Conservation (phyloP, 163 green algal genomes). For the Smithsoniella earleae region DNA sequence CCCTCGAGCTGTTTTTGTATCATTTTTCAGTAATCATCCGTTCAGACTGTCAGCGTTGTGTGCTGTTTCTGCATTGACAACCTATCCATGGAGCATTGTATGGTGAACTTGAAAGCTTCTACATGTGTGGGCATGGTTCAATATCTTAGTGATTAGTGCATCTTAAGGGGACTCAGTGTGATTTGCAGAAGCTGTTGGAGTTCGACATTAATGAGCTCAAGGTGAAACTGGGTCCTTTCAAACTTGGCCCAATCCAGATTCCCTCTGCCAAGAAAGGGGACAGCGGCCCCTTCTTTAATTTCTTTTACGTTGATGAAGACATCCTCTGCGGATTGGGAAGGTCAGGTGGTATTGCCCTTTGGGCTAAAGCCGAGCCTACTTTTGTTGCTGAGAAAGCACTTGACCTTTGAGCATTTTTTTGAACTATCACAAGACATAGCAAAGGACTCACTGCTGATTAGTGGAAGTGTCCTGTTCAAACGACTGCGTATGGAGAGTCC, state of each 20-base stretch:
- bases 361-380: background rate
- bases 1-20: no score
- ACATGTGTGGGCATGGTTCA: background rate
- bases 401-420: background rate
- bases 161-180: background rate
- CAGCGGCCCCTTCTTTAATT: conserved; percentile 19
- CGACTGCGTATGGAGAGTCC: background rate
- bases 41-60: background rate
- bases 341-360: conserved; percentile 10
- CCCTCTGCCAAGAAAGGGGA: background rate
- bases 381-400: conserved; percentile 1
- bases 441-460: no score
- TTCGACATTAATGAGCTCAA: conserved; percentile 8
- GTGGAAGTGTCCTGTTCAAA: background rate
- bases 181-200: background rate
- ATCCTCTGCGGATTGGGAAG: conserved; percentile 9
- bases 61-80: background rate
- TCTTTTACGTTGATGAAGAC: conserved; percentile 14
- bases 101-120: background rate
- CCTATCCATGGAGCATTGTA: background rate
- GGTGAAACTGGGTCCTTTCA: background rate
- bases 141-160: background rate
- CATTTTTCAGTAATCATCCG: background rate
- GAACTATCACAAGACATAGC: background rate
- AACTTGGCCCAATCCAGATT: conserved; percentile 1